Conservation (phyloP, 768 basidiomycete genomes). For the Boletus vermiculosoides region DNA sequence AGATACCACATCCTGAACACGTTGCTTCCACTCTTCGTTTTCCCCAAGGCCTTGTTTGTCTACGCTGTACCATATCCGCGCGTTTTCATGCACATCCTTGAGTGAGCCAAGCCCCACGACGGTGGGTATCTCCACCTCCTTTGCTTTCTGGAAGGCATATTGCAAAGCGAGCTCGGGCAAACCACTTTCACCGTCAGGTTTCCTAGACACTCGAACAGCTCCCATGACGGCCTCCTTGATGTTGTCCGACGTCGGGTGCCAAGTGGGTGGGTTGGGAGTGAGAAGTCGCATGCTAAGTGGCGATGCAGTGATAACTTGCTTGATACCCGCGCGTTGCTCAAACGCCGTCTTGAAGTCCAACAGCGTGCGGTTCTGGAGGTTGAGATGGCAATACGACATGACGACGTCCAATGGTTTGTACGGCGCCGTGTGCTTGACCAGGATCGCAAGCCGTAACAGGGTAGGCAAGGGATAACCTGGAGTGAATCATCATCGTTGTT, state of each 20-base stretch:
- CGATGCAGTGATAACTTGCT: slow-evolving; percentile 72
- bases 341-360: slow-evolving; percentile 56
- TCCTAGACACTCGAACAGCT: slow-evolving; percentile 33
- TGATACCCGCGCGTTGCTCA: slow-evolving; percentile 58
- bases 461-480: slow-evolving; percentile 80
- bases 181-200: slow-evolving; percentile 39
- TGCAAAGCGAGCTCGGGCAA: slow-evolving; percentile 71
- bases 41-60: slow-evolving; percentile 35
- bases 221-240: slow-evolving; percentile 44
- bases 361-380: slow-evolving; percentile 68
- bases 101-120: slow-evolving; percentile 72
- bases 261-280: slow-evolving; percentile 52
- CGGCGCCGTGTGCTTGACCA: slow-evolving; percentile 65
- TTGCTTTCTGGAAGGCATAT: slow-evolving; percentile 56
- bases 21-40: slow-evolving; percentile 46
- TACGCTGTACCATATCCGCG: slow-evolving; percentile 65
- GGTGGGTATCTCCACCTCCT: slow-evolving; percentile 50
- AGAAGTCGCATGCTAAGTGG: slow-evolving; percentile 86
- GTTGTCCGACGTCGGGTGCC: slow-evolving; percentile 73
- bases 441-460: slow-evolving; percentile 76
- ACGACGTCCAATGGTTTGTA: slow-evolving; percentile 74
- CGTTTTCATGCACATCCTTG: slow-evolving; percentile 71
- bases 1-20: slow-evolving; percentile 33
- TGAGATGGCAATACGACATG: slow-evolving; percentile 79
- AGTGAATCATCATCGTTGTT: not conserved